Conservation (phyloP, 441 rosid species). For the Euphorbia celastroides region DNA sequence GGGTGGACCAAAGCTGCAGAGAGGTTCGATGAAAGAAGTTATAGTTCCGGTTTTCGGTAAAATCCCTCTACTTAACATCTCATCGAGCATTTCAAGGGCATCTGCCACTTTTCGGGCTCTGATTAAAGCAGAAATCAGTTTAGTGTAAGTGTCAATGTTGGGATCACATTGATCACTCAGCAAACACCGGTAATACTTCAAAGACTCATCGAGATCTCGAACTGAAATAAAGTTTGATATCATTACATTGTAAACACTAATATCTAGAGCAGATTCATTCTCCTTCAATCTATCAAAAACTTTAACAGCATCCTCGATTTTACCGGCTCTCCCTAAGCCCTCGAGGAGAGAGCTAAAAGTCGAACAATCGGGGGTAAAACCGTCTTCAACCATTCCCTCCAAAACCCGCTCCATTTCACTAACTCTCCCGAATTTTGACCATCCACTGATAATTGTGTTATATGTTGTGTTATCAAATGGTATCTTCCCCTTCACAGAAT, state of each 20-base stretch:
- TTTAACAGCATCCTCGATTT: constrained; percentile 50
- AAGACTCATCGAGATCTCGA: constrained; percentile 47
- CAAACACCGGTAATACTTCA: constrained; percentile 51
- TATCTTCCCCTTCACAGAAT: constrained; percentile 46
- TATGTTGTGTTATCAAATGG: constrained; percentile 44
- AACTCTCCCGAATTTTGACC: constrained; percentile 67
- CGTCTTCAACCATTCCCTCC: constrained; percentile 56
- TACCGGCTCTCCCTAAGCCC: constrained; percentile 84
- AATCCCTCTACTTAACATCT: constrained; percentile 59
- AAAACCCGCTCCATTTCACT: constrained; percentile 51
- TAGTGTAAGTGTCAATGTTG: constrained; percentile 50
- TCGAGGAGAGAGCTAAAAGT: constrained; percentile 55
- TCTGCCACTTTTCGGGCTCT: constrained; percentile 75
- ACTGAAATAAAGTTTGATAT: constrained; percentile 53
- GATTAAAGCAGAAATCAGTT: constrained; percentile 62
- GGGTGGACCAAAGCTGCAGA: constrained; percentile 89
- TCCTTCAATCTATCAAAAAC: constrained; percentile 49
- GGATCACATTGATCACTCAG: constrained; percentile 46
- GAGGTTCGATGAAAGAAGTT: constrained; percentile 59
- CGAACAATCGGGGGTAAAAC: constrained; percentile 46
- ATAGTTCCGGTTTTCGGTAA: constrained; percentile 57
- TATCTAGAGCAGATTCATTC: constrained; percentile 41
- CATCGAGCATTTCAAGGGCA: constrained; percentile 79
- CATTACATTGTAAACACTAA: constrained; percentile 65
- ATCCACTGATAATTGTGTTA: constrained; percentile 54